Evolutionary conservation across 306 rosid species (phyloP).

Genomic region (Cucumis sativus): DNA sequence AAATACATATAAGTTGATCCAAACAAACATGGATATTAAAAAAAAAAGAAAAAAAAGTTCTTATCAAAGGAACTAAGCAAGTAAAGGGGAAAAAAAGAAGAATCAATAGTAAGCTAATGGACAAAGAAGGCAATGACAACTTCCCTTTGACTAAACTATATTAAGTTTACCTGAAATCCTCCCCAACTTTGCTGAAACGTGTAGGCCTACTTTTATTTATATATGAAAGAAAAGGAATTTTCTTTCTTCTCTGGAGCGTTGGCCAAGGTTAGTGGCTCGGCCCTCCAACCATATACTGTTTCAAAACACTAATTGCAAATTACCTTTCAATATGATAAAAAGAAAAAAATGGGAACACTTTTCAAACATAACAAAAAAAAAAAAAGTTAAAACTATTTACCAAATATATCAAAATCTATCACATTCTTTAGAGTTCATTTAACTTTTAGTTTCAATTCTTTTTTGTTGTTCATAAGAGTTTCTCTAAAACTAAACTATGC

Average conservation of each 20-base stretch:
- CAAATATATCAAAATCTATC: no score
- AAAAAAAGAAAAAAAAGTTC: no score
- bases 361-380: no score
- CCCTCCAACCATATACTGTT: neutral
- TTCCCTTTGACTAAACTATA: conserved; percentile 3
- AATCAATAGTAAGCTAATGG: neutral
- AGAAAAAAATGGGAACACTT: no score
- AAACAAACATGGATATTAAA: no score
- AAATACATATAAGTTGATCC: no score
- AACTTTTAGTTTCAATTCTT: no score
- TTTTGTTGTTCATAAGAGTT: no score
- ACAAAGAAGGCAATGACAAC: conserved; percentile 8
- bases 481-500: no score
- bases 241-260: neutral
- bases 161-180: neutral
- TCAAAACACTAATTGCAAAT: neutral
- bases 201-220: neutral
- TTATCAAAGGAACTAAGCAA: neutral
- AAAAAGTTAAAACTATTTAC: no score
- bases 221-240: neutral
- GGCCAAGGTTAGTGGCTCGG: neutral
- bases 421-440: no score
- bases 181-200: neutral
- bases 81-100: neutral
- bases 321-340: neutral